phyloP scores from a whole-genome alignment of 768 basidiomycete species.

The Mycena chlorophos region DNA sequence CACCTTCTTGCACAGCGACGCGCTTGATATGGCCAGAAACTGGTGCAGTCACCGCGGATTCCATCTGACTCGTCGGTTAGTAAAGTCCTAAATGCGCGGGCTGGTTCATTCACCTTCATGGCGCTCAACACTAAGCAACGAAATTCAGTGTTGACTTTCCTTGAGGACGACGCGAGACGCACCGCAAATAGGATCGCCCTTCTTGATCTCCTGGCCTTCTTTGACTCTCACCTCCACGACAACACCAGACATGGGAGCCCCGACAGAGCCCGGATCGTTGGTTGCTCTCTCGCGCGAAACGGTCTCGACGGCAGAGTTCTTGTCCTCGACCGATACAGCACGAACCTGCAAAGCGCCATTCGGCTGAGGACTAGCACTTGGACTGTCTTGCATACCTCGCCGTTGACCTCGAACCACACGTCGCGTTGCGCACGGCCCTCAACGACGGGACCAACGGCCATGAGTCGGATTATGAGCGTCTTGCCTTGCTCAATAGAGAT shows the following conservation, averaged over 20 bases:
- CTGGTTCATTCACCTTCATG: conserved; percentile 74
- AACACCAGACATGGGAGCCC: conserved; percentile 96
- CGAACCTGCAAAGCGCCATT: conserved; percentile 60
- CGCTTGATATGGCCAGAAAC: conserved; percentile 96
- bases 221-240: conserved; percentile 98
- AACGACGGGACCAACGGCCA: conserved; percentile 93
- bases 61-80: conserved; percentile 94
- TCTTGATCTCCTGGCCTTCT: conserved; percentile 97
- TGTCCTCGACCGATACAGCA: conserved; percentile 94
- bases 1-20: conserved; percentile 86
- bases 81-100: conserved; percentile 21
- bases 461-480: conserved; percentile 92
- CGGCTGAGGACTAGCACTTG: conserved; percentile 10
- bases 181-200: conserved; percentile 94
- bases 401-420: conserved; percentile 98
- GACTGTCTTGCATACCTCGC: conserved; percentile 60
- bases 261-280: conserved; percentile 92
- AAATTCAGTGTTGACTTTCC: conserved; percentile 25
- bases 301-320: conserved; percentile 94
- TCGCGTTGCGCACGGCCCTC: conserved; percentile 91
- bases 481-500: conserved; percentile 96
- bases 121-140: conserved; percentile 88
- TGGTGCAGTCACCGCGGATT: conserved; percentile 93
- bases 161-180: conserved; percentile 35
- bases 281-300: conserved; percentile 94